Conservation (phyloP, 768 basidiomycete genomes). For the Mycena latifolia region DNA sequence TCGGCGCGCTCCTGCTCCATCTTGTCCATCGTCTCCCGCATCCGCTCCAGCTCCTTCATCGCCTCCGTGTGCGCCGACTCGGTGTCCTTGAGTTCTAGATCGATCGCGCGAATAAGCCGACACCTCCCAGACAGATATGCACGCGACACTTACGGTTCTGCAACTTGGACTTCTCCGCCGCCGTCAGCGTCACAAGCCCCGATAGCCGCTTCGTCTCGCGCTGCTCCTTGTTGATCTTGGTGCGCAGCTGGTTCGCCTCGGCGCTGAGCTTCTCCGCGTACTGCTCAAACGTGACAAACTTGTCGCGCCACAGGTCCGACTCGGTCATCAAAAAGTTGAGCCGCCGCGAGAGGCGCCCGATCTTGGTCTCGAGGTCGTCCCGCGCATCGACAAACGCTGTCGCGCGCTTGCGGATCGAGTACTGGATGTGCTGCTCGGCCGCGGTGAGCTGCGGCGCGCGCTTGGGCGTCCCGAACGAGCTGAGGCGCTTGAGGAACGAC, state of each 20-base stretch:
- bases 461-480: slow-evolving; percentile 77
- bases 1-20: slow-evolving; percentile 91
- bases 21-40: slow-evolving; percentile 87
- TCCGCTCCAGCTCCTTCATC: slow-evolving; percentile 81
- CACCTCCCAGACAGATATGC: neutral
- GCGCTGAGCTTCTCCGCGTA: slow-evolving; percentile 92
- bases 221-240: slow-evolving; percentile 93
- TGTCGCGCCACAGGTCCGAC: slow-evolving; percentile 91
- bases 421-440: slow-evolving; percentile 89
- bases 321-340: slow-evolving; percentile 95
- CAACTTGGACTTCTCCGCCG: slow-evolving; percentile 82
- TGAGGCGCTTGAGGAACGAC: slow-evolving; percentile 87
- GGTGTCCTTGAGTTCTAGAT: slow-evolving; percentile 83
- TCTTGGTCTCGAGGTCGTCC: slow-evolving; percentile 95
- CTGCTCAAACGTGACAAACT: slow-evolving; percentile 94
- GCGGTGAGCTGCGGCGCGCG: slow-evolving; percentile 78
- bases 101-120: slow-evolving; percentile 10
- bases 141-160: slow-evolving; percentile 73
- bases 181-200: slow-evolving; percentile 80
- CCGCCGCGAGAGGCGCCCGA: slow-evolving; percentile 85
- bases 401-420: slow-evolving; percentile 93
- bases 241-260: slow-evolving; percentile 87
- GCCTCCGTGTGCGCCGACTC: slow-evolving; percentile 87
- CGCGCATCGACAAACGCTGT: slow-evolving; percentile 94
- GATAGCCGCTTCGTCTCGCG: slow-evolving; percentile 88